phyloP scores from a whole-genome alignment of 1,284 basidiomycete species.

The Stereum hirsutum region DNA sequence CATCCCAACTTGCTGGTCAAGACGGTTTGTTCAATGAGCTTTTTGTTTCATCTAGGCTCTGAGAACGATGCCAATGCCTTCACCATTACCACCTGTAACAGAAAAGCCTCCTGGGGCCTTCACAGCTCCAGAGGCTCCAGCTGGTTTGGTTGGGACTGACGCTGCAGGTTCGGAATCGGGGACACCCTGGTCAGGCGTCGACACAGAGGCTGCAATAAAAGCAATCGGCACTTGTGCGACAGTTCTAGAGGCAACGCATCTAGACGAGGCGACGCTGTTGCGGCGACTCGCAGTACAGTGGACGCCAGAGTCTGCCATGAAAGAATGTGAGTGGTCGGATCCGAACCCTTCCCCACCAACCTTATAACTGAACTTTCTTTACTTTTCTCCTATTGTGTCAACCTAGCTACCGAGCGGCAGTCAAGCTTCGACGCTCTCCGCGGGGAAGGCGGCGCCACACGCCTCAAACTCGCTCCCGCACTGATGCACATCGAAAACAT shows the following conservation, averaged over 20 bases:
- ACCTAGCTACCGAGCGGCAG: slow-evolving; percentile 49
- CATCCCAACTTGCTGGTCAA: too few relatives aligned
- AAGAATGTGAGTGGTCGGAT: slow-evolving; percentile 52
- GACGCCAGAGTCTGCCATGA: slow-evolving; percentile 69
- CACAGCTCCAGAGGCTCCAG: slow-evolving; percentile 24
- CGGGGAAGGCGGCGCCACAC: slow-evolving; percentile 57
- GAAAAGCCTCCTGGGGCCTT: slow-evolving; percentile 24
- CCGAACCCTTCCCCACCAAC: not conserved
- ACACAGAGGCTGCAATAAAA: slow-evolving; percentile 43
- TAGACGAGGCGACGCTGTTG: too few relatives aligned
- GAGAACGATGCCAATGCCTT: slow-evolving; percentile 6
- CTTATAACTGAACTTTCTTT: not conserved
- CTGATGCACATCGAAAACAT: slow-evolving; percentile 86
- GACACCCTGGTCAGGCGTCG: slow-evolving; percentile 31
- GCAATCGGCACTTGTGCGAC: slow-evolving; percentile 40
- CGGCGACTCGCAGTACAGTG: slow-evolving; percentile 52
- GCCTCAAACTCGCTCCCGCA: slow-evolving; percentile 72
- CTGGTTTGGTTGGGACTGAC: slow-evolving; percentile 23
- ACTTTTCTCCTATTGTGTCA: not conserved
- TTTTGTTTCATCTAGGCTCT: slow-evolving; percentile 1
- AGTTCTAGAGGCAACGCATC: slow-evolving; percentile 54
- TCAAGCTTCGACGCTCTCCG: slow-evolving; percentile 48
- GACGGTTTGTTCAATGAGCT: slow-evolving; percentile 4
- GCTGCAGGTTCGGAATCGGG: too few relatives aligned
- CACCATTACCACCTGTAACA: slow-evolving; percentile 14